Evolutionary conservation across 768 basidiomycete species (phyloP).

Genomic region (Kwoniella dendrophila): DNA sequence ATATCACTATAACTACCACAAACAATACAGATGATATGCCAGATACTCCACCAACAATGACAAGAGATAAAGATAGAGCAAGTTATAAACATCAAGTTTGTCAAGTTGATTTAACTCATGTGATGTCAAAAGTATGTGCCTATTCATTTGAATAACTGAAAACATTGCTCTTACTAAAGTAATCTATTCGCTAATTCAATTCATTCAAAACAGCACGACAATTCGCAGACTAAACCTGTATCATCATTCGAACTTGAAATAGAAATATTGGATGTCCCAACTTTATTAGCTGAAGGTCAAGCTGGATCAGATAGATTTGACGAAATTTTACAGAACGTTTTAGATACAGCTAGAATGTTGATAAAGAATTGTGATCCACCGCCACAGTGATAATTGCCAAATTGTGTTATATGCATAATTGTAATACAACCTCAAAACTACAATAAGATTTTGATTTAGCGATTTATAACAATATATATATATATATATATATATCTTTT

Average conservation of each 20-base stretch:
- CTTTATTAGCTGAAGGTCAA: slow-evolving; percentile 70
- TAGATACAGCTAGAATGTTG: slow-evolving; percentile 89
- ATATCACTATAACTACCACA: background rate
- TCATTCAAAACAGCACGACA: background rate
- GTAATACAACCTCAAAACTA: too few relatives aligned
- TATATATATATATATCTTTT: too few relatives aligned
- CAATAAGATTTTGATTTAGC: too few relatives aligned
- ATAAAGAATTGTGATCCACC: slow-evolving; percentile 67
- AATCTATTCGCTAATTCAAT: slow-evolving; percentile 11
- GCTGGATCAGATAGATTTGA: slow-evolving; percentile 76
- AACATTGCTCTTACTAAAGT: background rate
- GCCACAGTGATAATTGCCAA: slow-evolving; percentile 7
- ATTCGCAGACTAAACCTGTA: slow-evolving; percentile 14
- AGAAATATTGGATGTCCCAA: slow-evolving; percentile 71
- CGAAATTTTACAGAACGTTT: slow-evolving; percentile 85
- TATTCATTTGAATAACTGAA: background rate
- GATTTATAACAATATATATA: too few relatives aligned
- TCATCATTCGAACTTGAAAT: slow-evolving; percentile 85
- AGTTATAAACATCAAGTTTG: slow-evolving; percentile 94
- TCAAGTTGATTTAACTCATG: slow-evolving; percentile 90
- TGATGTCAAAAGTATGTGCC: slow-evolving; percentile 61
- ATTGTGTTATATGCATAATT: too few relatives aligned
- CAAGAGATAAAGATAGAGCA: slow-evolving; percentile 79
- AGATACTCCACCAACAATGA: slow-evolving; percentile 21
- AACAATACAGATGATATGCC: slow-evolving; percentile 40